phyloP scores from a whole-genome alignment of 129 eudicot genomes.

The Sambucus nigra region DNA sequence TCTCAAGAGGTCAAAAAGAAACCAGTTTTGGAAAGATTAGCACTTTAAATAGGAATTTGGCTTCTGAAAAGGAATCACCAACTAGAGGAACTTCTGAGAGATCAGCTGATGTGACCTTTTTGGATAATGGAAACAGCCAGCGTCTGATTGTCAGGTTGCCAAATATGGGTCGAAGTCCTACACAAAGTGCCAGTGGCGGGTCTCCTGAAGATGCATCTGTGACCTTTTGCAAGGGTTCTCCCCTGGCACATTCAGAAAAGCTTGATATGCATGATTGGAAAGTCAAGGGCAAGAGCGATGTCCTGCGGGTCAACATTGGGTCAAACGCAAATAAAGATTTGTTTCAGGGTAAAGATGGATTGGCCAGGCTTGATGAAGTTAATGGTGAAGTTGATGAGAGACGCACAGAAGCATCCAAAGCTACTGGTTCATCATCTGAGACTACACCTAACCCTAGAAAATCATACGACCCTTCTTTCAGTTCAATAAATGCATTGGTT shows the following conservation, averaged over 20 bases:
- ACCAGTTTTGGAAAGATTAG: constrained; percentile 22
- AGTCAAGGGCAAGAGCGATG: constrained; percentile 25
- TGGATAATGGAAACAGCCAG: constrained; percentile 53
- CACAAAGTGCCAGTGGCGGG: constrained; percentile 37
- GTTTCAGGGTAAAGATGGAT: constrained; percentile 36
- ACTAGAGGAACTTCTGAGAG: constrained; percentile 22
- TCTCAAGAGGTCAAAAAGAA: constrained; percentile 44
- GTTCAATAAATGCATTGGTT: constrained; percentile 79
- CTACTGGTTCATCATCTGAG: constrained; percentile 21
- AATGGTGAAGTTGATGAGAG: constrained; percentile 18
- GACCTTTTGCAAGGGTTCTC: constrained; percentile 25
- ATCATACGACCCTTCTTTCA: constrained; percentile 41
- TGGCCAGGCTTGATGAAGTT: constrained; percentile 26
- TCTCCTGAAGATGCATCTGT: constrained; percentile 36
- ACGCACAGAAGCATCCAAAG: constrained; percentile 24
- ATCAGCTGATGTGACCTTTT: constrained; percentile 26
- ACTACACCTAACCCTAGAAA: constrained; percentile 38
- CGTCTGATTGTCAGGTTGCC: constrained; percentile 69
- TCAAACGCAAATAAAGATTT: constrained; percentile 28
- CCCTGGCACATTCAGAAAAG: constrained; percentile 37
- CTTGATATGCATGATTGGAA: constrained; percentile 29
- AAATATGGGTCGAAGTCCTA: constrained; percentile 36
- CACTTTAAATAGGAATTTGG: constrained; percentile 25
- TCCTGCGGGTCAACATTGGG: constrained; percentile 14
- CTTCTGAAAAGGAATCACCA: constrained; percentile 48